Percentiles rank a stretch among this genome's conserved stretches.
Evolutionary conservation across 139 green algal genomes (phyloP).

Genomic region (Microglena sp.): DNA sequence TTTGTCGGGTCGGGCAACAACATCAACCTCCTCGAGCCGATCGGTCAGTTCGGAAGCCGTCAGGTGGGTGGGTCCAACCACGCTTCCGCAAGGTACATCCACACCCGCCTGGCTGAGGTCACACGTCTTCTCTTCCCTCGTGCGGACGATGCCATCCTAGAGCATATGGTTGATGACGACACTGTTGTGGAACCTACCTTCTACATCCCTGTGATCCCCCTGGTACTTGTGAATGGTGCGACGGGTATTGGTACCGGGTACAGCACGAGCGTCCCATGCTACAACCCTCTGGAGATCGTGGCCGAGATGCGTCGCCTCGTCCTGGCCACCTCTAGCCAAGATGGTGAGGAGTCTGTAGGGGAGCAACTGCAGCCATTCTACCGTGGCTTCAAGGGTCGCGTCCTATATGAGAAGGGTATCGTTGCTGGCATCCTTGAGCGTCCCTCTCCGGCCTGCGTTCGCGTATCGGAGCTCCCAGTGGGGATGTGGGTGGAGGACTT

Average conservation of each 20-base stretch:
- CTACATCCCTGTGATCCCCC: conserved; percentile 12
- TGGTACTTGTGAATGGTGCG: conserved; percentile 16
- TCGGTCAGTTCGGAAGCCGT: conserved; percentile 17
- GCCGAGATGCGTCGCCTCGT: neutral
- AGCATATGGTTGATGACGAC: neutral
- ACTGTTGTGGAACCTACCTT: conserved; percentile 1
- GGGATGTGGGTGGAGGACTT: conserved; percentile 14
- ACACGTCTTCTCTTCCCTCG: neutral
- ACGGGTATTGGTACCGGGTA: conserved; percentile 15
- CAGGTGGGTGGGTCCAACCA: conserved; percentile 7
- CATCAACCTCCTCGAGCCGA: conserved; percentile 13
- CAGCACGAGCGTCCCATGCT: conserved; percentile 8
- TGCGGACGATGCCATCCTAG: conserved; percentile 7
- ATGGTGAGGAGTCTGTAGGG: too few species aligned
- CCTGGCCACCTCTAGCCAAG: too few species aligned
- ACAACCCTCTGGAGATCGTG: conserved; percentile 4
- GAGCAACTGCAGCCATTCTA: neutral
- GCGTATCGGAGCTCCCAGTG: conserved; percentile 9
- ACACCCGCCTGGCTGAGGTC: conserved; percentile 2
- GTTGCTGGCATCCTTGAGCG: too few species aligned
- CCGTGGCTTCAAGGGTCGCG: too few species aligned
- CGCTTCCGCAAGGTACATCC: conserved; percentile 20
- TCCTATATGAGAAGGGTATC: too few species aligned
- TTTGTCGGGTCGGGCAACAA: conserved; percentile 22
- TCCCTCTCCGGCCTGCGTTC: neutral